Base-by-base conservation (phyloP, 805 yeast species). In the Tetrapisispora fleetii region DNA sequence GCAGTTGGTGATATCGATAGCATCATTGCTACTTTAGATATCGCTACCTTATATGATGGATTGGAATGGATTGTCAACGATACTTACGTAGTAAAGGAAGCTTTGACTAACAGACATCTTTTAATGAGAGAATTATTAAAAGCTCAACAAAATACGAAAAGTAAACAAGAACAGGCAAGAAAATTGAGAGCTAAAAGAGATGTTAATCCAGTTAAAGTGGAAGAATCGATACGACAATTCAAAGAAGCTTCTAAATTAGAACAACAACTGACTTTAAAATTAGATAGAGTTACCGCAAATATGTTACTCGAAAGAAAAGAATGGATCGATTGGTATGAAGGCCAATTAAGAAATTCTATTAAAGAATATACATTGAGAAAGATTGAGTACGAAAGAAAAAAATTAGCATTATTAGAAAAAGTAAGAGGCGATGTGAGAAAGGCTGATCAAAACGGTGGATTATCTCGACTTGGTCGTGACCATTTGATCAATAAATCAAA, bases 61-160 rank as follows among this genome's bases (percentile, higher is more conserved):
- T 62, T 88, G 16, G 78, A 74, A 48, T 71, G 77, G 57, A 69
- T 88, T 28, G 70, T 79, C 3, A 77, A 77, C 52, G 96, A 90
- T 57, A 83, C 93, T 16, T 93, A 83, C 64, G 81, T 84, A 50
- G 83, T 90, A 49, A 93, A 93, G 65, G 99, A 93, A 67, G 83
- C 96, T 0, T 71, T 93, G 48, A 93, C 99, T 0, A 90, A 91
- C 67, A 75, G 99, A 50, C 96, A 93, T 64, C 72, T 93, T 49
- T 68, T 91, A 37, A 93, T 93, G 96, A 76, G 97, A 47, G 99
- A 93, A 55, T 71, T 88, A 46, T 59, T 78, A 32, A 84, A 79
- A 59, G 90, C 96, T 1, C 95, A 90, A 63, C 78, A 80, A 8
- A 78, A 73, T 49, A 80, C 95, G 1, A 79, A 77, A 55, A 67